Evolutionary conservation across 495 filamentous ascomycete genomes (phyloP).

Genomic region (Aeminium ludgeri): DNA sequence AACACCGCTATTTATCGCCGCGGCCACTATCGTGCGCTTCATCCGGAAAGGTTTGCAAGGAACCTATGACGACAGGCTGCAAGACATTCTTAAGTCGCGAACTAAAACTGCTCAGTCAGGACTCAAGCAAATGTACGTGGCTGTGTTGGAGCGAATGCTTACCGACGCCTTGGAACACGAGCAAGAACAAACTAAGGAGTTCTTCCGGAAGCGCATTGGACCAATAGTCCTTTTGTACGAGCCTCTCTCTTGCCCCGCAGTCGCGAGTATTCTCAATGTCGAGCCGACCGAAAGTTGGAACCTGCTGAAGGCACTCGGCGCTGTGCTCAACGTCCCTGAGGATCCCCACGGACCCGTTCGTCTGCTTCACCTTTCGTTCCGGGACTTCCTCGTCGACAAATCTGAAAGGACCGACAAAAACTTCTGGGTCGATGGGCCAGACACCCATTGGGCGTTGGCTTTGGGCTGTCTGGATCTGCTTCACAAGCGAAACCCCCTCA

Average conservation of each 20-base stretch:
- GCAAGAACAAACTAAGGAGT: too few species aligned
- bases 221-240: conserved; percentile 1
- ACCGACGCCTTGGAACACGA: too few species aligned
- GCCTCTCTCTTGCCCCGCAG: conserved; percentile 19
- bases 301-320: conserved; percentile 19
- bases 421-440: conserved; percentile 14
- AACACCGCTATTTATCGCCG: too few species aligned
- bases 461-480: conserved; percentile 14
- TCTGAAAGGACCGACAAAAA: conserved; percentile 11
- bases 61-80: too few species aligned
- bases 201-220: too few species aligned
- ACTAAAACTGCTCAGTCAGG: too few species aligned
- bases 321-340: conserved; percentile 26
- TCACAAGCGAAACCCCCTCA: conserved; percentile 6
- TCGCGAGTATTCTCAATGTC: conserved; percentile 8
- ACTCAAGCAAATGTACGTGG: too few species aligned
- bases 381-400: conserved; percentile 35
- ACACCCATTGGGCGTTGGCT: conserved; percentile 14
- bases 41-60: too few species aligned
- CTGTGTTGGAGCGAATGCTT: too few species aligned
- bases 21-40: too few species aligned
- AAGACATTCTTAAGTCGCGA: too few species aligned
- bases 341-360: conserved; percentile 17
- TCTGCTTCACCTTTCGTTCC: conserved; percentile 35
- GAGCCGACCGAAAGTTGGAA: neutral